Conservation (phyloP, 208 protist species). For the Crithidia acanthocephali region DNA sequence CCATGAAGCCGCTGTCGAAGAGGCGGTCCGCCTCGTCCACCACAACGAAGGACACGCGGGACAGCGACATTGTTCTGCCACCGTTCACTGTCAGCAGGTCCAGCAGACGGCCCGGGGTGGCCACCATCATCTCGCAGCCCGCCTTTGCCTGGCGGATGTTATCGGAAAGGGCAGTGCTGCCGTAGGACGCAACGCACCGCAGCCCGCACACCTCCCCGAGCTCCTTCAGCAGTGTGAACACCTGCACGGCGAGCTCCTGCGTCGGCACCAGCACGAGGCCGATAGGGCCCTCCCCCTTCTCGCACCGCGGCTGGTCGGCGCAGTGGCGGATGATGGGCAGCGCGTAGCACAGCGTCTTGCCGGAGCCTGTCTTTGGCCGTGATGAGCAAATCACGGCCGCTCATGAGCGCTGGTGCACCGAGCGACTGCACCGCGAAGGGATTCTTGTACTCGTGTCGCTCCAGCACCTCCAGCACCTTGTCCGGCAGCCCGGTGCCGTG, state of each 20-base stretch:
- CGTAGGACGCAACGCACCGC: slow-evolving; percentile 75
- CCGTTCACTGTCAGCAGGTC: slow-evolving; percentile 91
- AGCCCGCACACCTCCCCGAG: slow-evolving; percentile 60
- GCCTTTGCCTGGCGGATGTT: slow-evolving; percentile 72
- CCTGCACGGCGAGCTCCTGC: slow-evolving; percentile 94
- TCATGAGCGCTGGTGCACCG: slow-evolving; percentile 82
- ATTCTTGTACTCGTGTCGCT: slow-evolving; percentile 48
- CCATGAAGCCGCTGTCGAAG: slow-evolving; percentile 95
- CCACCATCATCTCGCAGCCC: slow-evolving; percentile 85
- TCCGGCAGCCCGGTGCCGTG: slow-evolving; percentile 81
- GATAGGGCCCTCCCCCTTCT: slow-evolving; percentile 86
- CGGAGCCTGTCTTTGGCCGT: slow-evolving; percentile 95
- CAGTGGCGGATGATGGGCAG: slow-evolving; percentile 93
- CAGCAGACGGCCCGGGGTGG: slow-evolving; percentile 86
- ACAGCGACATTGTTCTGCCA: slow-evolving; percentile 63
- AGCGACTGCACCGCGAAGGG: slow-evolving; percentile 92
- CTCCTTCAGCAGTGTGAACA: slow-evolving; percentile 74
- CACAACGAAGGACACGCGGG: slow-evolving; percentile 84
- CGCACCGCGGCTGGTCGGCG: slow-evolving; percentile 77
- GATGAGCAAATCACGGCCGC: slow-evolving; percentile 88
- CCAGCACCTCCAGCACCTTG: slow-evolving; percentile 62
- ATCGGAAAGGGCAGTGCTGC: slow-evolving; percentile 70
- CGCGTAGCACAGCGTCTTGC: slow-evolving; percentile 95
- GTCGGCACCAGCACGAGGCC: slow-evolving; percentile 93
- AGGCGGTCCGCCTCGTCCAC: slow-evolving; percentile 96